Evolutionary conservation across 139 green algal genomes (phyloP), one percentile per base, ranked within the genome.

Genomic region (Haematococcus sp.): DNA sequence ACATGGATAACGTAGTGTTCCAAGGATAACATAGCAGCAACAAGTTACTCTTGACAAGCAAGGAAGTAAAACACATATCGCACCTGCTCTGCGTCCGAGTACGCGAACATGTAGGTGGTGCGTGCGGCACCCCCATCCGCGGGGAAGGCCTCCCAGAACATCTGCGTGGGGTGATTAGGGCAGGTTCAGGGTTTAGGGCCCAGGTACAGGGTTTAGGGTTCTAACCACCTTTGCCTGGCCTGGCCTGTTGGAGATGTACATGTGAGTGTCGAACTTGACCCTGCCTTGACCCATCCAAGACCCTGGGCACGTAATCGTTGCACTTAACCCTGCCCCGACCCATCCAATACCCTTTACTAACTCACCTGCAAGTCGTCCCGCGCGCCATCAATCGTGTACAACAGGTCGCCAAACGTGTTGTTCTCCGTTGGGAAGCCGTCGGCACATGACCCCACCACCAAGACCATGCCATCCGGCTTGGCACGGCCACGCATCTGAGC

Each of bases 41-140:
- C n/a, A n/a, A n/a, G n/a, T n/a, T n/a, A n/a, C n/a, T n/a, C n/a
- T n/a, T n/a, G n/a, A n/a, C n/a, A n/a, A n/a, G n/a, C n/a, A n/a
- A n/a, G n/a, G 15, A 55, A 55, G 46, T 23, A 55, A 51, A 93
- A 87, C 40, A 56, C 77, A 13, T 86, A 88, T 17, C 92, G 81
- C 22, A 64, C 31, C 4, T 82, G 74, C 51, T 92, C 27, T 0
- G 89, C 80, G 22, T 74, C 68, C 22, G 81, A 70, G 83, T 98
- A 98, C 0, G 88, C 87, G 76, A 96, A 97, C 85, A 95, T 90
- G 86, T 97, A 97, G 65, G 88, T 96, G 25, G 92, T 97, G 56
- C 89, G 86, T 19, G 88, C 83, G 1, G 7, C 55, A 34, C 86
- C 81, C 17, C 79, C 82, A 3, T 84, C 82, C 1, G 90, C 90